Conservation (phyloP, 805 yeast genomes). For the Pichia cephalocereana region DNA sequence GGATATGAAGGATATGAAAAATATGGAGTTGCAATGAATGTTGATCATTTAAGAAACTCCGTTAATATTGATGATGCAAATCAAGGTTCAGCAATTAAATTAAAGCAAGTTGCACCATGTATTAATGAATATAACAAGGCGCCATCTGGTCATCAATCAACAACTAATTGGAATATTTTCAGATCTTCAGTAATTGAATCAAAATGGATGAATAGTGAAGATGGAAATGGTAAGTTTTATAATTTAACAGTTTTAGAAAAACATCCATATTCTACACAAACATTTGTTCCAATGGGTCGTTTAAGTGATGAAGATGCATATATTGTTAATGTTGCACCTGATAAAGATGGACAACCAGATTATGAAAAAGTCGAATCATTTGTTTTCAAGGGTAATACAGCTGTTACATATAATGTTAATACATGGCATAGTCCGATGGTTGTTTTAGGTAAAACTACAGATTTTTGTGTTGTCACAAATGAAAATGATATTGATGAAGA, state of each 20-base stretch:
- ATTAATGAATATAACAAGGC: slow-evolving; percentile 39
- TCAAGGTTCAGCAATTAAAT: slow-evolving; percentile 87
- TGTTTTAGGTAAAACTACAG: slow-evolving; percentile 55
- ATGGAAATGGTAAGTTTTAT: slow-evolving; percentile 25
- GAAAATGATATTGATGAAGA: slow-evolving; percentile 74
- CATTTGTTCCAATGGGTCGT: slow-evolving; percentile 86
- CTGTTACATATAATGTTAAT: slow-evolving; percentile 79
- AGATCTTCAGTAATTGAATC: slow-evolving; percentile 72
- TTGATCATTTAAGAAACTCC: slow-evolving; percentile 56
- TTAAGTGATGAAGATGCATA: slow-evolving; percentile 41
- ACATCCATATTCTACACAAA: slow-evolving; percentile 84
- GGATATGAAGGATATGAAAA: slow-evolving; percentile 40
- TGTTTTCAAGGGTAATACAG: slow-evolving; percentile 70
- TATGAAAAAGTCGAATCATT: slow-evolving; percentile 56
- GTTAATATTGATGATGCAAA: slow-evolving; percentile 52
- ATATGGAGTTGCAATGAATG: slow-evolving; percentile 73
- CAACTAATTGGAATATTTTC: slow-evolving; percentile 75
- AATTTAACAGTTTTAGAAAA: slow-evolving; percentile 68
- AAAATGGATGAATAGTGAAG: slow-evolving; percentile 27
- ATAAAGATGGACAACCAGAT: slow-evolving; percentile 47
- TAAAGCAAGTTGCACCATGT: slow-evolving; percentile 64
- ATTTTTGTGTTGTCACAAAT: slow-evolving; percentile 82
- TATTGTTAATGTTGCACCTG: slow-evolving; percentile 69
- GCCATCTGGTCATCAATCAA: slow-evolving; percentile 38
- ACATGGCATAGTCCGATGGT: slow-evolving; percentile 98